Conservation (phyloP, 768 basidiomycete species). For the Mycena kentingensis region DNA sequence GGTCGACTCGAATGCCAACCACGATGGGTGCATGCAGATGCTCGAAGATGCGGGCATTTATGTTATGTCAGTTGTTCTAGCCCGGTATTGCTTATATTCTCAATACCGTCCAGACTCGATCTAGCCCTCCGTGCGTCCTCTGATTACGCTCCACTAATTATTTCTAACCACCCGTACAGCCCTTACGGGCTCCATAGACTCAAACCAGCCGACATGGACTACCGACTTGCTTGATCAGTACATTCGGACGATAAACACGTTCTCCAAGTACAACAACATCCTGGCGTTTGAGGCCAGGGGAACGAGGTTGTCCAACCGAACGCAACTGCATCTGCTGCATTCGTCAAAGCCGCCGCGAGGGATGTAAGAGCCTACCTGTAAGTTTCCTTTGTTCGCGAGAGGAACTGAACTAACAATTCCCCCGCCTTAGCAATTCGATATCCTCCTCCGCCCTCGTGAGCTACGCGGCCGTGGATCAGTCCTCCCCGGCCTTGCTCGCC, state of each 20-base stretch:
- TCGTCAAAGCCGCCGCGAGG: slow-evolving; percentile 91
- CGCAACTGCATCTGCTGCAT: slow-evolving; percentile 66
- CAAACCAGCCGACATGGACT: slow-evolving; percentile 72
- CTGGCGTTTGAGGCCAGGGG: slow-evolving; percentile 86
- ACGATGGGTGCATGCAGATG: slow-evolving; percentile 64
- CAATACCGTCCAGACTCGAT: not conserved
- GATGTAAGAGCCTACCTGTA: slow-evolving; percentile 87
- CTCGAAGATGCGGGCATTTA: slow-evolving; percentile 65
- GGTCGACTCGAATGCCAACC: slow-evolving; percentile 62
- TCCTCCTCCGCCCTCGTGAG: no score
- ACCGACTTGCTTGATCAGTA: slow-evolving; percentile 79
- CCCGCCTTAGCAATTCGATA: no score
- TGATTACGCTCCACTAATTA: no score
- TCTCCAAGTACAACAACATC: slow-evolving; percentile 86
- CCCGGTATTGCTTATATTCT: no score
- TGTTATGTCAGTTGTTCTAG: slow-evolving; percentile 53
- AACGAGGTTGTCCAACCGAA: slow-evolving; percentile 72
- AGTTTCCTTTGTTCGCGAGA: no score
- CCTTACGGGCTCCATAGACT: slow-evolving; percentile 71
- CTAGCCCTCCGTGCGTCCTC: no score
- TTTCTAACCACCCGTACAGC: no score
- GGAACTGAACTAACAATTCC: no score
- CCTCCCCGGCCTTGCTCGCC: no score
- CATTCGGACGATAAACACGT: slow-evolving; percentile 71
- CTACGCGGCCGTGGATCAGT: no score